Evolutionary conservation across 1,284 basidiomycete genomes (phyloP), one percentile per base, ranked within the genome.

Genomic region (Moniliophthora roreri): DNA sequence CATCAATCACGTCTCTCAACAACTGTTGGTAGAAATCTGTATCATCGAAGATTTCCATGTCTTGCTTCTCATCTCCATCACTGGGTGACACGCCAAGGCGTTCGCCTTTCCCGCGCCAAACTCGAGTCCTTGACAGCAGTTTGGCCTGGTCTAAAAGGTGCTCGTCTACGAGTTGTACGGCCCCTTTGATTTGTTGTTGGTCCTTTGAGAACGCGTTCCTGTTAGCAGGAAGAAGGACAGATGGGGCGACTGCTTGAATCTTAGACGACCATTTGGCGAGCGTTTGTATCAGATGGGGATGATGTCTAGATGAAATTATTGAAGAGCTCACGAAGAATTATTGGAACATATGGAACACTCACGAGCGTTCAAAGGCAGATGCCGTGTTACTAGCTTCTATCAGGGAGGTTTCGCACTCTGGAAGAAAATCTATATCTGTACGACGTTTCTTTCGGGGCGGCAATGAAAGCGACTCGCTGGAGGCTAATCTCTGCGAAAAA

Each of bases 241-340:
- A 84, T 6, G 89, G 85, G 0, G 92, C 84, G 4, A 95, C 93
- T 0, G 93, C 90, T 63, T 95, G 91, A 44, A 97, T 90, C 73
- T 97, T 98, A 34, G 87, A 79, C 6, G 91, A 94, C 95, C 95
- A 98, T 72, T 97, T 97, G 46, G 79, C 74, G 16, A 98, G 78
- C 1, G 91, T 93, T 53, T 85, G 82, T 37, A 93, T 68, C 13
- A 91, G 75, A 60, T 86, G 75, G 1, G 83, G 77, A 62, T 93
- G 91, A 50, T 82, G 81, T 36, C 84, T 87, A 50, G 61, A 55
- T 47, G 8, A 48, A n/a, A 50, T 28, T 48, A 32, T 52, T 39
- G 48, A 46, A 28, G 26, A 52, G 28, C 18, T 48, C 34, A 39
- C 18, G 36, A 42, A 23, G 45, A 18, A 42, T 34, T 45, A 39